phyloP scores from a whole-genome alignment of 306 rosid genomes.

The Prunus persica region Prunus_persica_NCBIv2 NC_034016.1:14745501-14746000 shows the following conservation, averaged over 20 bases:
- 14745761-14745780: no score
- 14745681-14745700: background rate
- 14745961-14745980: background rate
- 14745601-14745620: background rate
- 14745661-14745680: background rate
- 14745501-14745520: background rate
- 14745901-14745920: background rate
- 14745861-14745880: no score
- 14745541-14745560: conserved; percentile 13
- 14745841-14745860: no score
- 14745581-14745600: background rate
- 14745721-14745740: no score
- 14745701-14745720: no score
- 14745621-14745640: background rate
- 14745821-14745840: no score
- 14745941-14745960: conserved; percentile 9
- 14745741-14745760: no score
- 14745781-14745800: no score
- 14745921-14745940: background rate
- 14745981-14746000: no score
- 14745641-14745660: background rate
- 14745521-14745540: conserved; percentile 25
- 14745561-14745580: conserved; percentile 8
- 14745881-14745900: background rate
- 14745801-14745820: no score